These are phyloP conservation scores for Flammula alnicola DNA, from an alignment of 1,284 basidiomycete genomes.

Conservation along the genomic window DNA sequence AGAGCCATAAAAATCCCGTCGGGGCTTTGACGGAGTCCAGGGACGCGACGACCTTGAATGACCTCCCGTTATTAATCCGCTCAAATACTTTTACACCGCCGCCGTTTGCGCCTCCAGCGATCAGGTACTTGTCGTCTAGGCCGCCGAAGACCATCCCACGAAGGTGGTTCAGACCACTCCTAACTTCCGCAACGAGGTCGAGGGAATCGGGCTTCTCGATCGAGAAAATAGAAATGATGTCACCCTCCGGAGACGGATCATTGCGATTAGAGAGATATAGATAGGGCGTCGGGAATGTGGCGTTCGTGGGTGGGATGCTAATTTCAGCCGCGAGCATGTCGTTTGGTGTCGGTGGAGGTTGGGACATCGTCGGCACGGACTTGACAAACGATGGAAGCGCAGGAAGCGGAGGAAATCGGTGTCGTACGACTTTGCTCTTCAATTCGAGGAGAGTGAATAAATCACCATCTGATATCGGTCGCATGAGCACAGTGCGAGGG, in stretches of 20 bases:
- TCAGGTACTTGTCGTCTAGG: slow-evolving; percentile 48
- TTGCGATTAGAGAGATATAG: slow-evolving; percentile 70
- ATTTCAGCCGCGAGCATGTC: slow-evolving; percentile 63
- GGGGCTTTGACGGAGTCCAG: slow-evolving; percentile 42
- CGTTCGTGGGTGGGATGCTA: slow-evolving; percentile 51
- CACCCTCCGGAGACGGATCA: slow-evolving; percentile 61
- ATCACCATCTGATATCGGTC: slow-evolving; percentile 48
- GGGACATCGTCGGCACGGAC: slow-evolving; percentile 49
- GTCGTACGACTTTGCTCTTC: slow-evolving; percentile 55
- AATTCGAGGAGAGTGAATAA: slow-evolving; percentile 74
- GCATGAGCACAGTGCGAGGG: slow-evolving; percentile 17
- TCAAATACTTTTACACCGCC: slow-evolving; percentile 59
- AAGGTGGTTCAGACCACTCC: slow-evolving; percentile 55
- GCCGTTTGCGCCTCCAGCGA: slow-evolving; percentile 51
- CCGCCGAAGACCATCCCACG: slow-evolving; percentile 59
- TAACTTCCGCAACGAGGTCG: slow-evolving; percentile 50
- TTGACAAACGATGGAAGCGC: slow-evolving; percentile 45
- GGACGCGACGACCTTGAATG: slow-evolving; percentile 45
- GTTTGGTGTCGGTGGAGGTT: slow-evolving; percentile 42
- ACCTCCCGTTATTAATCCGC: slow-evolving; percentile 50
- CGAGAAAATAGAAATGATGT: slow-evolving; percentile 64
- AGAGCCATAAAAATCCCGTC: slow-evolving; percentile 55
- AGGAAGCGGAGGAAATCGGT: slow-evolving; percentile 50
- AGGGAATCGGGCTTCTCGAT: slow-evolving; percentile 44
- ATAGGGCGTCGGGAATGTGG: slow-evolving; percentile 48